Conservation (phyloP, 306 rosid species). For the Quercus alba region DNA sequence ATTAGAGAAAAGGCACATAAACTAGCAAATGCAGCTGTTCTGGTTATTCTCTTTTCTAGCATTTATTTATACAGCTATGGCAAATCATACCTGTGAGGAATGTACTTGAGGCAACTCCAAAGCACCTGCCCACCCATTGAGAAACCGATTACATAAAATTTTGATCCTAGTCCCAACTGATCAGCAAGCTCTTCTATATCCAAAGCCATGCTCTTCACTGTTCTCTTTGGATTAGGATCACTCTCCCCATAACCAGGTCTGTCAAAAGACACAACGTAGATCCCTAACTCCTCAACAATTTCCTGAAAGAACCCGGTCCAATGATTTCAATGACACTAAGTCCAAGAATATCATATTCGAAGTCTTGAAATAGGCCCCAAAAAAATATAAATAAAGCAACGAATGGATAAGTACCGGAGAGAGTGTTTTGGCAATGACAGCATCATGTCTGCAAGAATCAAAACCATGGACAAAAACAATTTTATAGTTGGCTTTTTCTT, state of each 20-base stretch:
- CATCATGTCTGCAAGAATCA: conserved; percentile 63
- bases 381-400: neutral
- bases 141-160: conserved; percentile 64
- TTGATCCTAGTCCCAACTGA: conserved; percentile 64
- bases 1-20: conserved; percentile 4
- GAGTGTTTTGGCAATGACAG: conserved; percentile 36
- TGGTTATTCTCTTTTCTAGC: neutral
- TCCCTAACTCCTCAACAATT: conserved; percentile 50
- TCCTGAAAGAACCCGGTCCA: conserved; percentile 40
- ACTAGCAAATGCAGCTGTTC: neutral
- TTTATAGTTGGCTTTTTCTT: conserved; percentile 62
- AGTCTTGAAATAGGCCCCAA: neutral
- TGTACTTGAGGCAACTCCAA: conserved; percentile 83
- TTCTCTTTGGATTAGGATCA: conserved; percentile 81
- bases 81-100: conserved; percentile 72
- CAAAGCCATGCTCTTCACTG: conserved; percentile 61
- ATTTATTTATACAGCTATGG: neutral
- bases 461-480: conserved; percentile 60
- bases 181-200: conserved; percentile 95
- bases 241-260: conserved; percentile 98
- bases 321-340: conserved; percentile 14
- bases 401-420: conserved; percentile 50
- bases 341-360: neutral
- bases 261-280: conserved; percentile 71
- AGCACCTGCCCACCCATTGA: conserved; percentile 84